These are phyloP conservation scores for Conidiobolus incongruus DNA, from an alignment of 371 early-diverging fungal genomes.

Conservation along the genomic window DNA sequence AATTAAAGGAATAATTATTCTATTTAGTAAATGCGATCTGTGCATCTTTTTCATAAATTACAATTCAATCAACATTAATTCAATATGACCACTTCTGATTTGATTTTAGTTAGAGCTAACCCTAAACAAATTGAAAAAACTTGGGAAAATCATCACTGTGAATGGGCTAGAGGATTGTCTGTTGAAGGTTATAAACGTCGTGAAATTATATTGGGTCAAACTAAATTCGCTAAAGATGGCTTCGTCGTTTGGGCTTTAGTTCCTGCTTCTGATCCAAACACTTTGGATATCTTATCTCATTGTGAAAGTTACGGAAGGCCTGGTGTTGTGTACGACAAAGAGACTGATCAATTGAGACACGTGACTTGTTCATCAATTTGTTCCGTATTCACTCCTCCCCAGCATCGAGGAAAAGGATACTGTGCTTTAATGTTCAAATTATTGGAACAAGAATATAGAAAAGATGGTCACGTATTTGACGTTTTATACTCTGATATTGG, in stretches of 20 bases:
- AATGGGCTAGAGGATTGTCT: conserved; percentile 15
- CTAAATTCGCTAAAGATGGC: conserved; percentile 9
- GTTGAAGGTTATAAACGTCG: conserved; percentile 12
- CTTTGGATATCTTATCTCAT: conserved; percentile 7
- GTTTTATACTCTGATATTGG: conserved; percentile 17
- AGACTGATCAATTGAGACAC: conserved; percentile 8
- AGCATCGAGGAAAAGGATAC: conserved; percentile 13
- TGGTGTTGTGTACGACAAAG: conserved; percentile 6
- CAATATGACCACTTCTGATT: too few relatives aligned
- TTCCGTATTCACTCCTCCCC: conserved; percentile 14
- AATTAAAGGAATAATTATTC: too few relatives aligned
- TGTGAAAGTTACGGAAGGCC: conserved; percentile 13
- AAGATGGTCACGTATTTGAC: conserved; percentile 6
- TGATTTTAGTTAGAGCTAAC: neutral
- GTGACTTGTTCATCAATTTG: conserved; percentile 11
- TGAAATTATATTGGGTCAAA: conserved; percentile 10
- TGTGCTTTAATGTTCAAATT: conserved; percentile 12
- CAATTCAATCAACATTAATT: too few relatives aligned
- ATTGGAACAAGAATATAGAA: conserved; percentile 5
- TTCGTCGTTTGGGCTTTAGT: conserved; percentile 15
- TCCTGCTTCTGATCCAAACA: conserved; percentile 7
- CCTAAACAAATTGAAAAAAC: conserved; percentile 9
- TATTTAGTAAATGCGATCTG: too few relatives aligned
- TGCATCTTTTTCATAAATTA: too few relatives aligned
- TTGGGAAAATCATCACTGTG: conserved; percentile 12